Conservation (phyloP, 169 alveolate species). For the Babesia divergens region DNA sequence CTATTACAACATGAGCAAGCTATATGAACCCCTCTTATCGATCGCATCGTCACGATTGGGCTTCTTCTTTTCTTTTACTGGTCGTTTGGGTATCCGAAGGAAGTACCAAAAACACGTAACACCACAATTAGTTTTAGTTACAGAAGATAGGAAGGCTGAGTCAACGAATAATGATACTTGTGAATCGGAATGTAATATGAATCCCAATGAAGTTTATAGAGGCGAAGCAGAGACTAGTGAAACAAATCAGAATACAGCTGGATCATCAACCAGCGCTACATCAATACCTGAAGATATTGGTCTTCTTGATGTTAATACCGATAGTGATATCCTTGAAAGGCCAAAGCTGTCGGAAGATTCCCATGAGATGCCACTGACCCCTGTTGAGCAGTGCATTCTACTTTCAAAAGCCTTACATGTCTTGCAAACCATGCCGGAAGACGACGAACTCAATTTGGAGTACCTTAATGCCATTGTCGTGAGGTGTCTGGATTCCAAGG, state of each 20-base stretch:
- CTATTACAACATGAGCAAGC: constrained; percentile 59
- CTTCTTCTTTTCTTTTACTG: constrained; percentile 69
- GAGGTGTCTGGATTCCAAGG: constrained; percentile 59
- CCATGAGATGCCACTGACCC: constrained; percentile 34
- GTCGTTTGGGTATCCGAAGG: constrained; percentile 73
- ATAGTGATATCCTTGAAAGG: constrained; percentile 73
- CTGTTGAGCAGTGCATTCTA: constrained; percentile 64
- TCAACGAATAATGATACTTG: constrained; percentile 23
- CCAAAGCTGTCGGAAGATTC: constrained; percentile 68
- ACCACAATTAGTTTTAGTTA: constrained; percentile 66
- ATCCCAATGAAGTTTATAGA: constrained; percentile 4
- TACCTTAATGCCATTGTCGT: constrained; percentile 68
- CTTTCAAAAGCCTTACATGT: constrained; percentile 63
- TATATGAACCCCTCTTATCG: constrained; percentile 33
- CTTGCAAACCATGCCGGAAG: constrained; percentile 56
- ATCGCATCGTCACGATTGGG: constrained; percentile 47
- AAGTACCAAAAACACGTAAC: constrained; percentile 65
- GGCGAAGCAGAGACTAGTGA: background rate
- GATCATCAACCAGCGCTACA: background rate
- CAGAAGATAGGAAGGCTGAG: background rate
- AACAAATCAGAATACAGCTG: background rate
- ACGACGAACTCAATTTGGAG: constrained; percentile 71
- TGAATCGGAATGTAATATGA: constrained; percentile 34
- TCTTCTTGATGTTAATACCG: constrained; percentile 64
- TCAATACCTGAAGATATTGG: constrained; percentile 27